These are phyloP conservation scores for Claviceps quebecensis DNA, from an alignment of 2,329 filamentous ascomycete genomes.

Conservation along the genomic window DNA sequence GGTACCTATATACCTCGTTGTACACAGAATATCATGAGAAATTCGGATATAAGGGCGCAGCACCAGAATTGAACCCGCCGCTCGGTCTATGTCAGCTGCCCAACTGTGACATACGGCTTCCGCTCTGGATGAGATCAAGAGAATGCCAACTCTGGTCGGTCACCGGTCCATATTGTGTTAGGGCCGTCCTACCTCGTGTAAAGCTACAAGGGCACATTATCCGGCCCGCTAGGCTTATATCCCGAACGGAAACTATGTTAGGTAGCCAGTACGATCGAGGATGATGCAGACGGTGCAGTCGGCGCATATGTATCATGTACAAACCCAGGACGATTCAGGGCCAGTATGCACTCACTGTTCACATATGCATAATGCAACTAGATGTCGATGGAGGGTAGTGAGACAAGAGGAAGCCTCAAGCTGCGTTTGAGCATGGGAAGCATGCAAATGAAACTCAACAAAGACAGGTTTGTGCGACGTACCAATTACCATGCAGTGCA, in stretches of 20 bases:
- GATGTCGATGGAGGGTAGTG: too few relatives aligned
- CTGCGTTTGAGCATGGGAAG: too few relatives aligned
- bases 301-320: not conserved
- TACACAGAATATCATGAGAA: too few relatives aligned
- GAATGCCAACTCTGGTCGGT: not conserved
- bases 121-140: not conserved
- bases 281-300: not conserved
- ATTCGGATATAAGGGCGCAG: too few relatives aligned
- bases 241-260: not conserved
- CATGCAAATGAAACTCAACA: too few relatives aligned
- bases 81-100: not conserved
- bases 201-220: not conserved
- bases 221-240: not conserved
- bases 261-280: not conserved
- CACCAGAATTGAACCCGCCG: not conserved
- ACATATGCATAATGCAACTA: too few relatives aligned
- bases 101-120: not conserved
- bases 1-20: too few relatives aligned
- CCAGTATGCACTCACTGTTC: too few relatives aligned
- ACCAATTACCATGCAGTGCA: too few relatives aligned
- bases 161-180: not conserved
- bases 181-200: not conserved
- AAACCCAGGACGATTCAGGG: too few relatives aligned
- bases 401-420: too few relatives aligned
- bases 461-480: too few relatives aligned